Conservation (phyloP, 2,329 filamentous ascomycete genomes). For the Phaeomoniella chlamydospora region DNA sequence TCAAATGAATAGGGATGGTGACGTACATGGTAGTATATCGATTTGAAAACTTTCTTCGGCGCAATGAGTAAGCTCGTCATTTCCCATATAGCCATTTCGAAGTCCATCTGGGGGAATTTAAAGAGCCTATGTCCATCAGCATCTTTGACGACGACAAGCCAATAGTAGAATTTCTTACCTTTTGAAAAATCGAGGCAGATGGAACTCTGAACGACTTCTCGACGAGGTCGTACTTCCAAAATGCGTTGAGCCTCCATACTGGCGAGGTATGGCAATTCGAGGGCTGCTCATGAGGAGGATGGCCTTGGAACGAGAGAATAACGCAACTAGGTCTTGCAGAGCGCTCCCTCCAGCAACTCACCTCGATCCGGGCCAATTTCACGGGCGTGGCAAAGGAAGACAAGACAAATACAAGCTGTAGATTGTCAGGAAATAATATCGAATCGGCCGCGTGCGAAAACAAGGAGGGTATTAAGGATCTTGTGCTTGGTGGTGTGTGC, state of each 20-base stretch:
- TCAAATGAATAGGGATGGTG: not conserved
- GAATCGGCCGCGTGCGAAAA: no score
- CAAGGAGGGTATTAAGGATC: no score
- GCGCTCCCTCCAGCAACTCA: no score
- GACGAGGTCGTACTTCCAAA: constrained; percentile 37
- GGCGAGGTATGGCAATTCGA: constrained; percentile 44
- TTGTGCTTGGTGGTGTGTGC: no score
- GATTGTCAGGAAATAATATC: no score
- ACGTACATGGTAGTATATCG: constrained; percentile 55
- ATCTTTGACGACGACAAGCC: constrained; percentile 5
- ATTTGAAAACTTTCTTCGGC: constrained; percentile 57
- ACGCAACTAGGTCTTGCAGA: not conserved
- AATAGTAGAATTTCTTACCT: constrained; percentile 21
- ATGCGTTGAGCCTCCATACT: constrained; percentile 37
- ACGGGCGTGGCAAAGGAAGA: no score
- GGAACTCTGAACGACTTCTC: constrained; percentile 35
- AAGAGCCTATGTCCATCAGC: constrained; percentile 32
- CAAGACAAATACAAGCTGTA: no score
- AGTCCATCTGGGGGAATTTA: constrained; percentile 63
- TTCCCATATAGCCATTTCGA: constrained; percentile 60
- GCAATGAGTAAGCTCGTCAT: constrained; percentile 55
- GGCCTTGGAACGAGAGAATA: not conserved
- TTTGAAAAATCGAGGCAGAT: constrained; percentile 54
- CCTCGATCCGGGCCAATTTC: no score
- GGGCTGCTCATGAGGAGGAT: constrained; percentile 27